These are phyloP conservation scores for Lactarius akahatsu DNA, from an alignment of 768 basidiomycete species.

Conservation along the genomic window DNA sequence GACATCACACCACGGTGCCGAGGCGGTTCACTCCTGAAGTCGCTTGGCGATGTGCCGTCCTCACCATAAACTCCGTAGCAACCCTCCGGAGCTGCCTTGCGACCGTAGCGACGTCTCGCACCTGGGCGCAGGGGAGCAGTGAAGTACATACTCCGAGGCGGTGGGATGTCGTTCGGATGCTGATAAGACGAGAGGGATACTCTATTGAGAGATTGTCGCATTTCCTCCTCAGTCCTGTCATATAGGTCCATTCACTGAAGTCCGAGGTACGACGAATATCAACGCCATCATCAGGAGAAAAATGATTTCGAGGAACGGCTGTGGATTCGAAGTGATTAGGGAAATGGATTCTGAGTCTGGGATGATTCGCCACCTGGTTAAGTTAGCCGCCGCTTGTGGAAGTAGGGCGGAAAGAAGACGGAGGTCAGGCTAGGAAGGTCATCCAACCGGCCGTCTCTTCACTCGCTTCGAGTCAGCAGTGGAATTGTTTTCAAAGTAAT, in stretches of 20 bases:
- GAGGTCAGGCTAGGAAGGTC: not conserved
- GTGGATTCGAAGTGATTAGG: not conserved
- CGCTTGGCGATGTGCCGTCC: not conserved
- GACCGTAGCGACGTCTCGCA: conserved; percentile 6
- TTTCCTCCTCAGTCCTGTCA: too few species aligned
- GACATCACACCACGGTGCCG: conserved; percentile 18
- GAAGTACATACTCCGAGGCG: not conserved
- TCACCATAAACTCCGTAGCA: not conserved
- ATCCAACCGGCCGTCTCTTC: not conserved
- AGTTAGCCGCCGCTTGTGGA: not conserved
- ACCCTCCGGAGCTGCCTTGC: not conserved
- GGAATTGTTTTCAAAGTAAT: not conserved
- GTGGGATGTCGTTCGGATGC: conserved; percentile 18
- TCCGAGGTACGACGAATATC: conserved; percentile 17
- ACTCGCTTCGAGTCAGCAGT: not conserved
- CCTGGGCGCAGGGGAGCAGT: not conserved
- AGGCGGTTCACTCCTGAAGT: not conserved
- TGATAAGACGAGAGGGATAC: conserved; percentile 23
- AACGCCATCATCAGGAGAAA: conserved; percentile 1
- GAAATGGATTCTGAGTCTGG: not conserved
- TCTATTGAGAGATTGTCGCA: conserved; percentile 2
- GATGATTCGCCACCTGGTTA: not conserved
- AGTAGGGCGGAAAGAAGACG: not conserved
- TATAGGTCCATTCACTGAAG: conserved; percentile 11
- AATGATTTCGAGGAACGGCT: not conserved